These are phyloP conservation scores for Phytophthora constricta DNA, from an alignment of 352 stramenopile genomes.

Conservation along the genomic window DNA sequence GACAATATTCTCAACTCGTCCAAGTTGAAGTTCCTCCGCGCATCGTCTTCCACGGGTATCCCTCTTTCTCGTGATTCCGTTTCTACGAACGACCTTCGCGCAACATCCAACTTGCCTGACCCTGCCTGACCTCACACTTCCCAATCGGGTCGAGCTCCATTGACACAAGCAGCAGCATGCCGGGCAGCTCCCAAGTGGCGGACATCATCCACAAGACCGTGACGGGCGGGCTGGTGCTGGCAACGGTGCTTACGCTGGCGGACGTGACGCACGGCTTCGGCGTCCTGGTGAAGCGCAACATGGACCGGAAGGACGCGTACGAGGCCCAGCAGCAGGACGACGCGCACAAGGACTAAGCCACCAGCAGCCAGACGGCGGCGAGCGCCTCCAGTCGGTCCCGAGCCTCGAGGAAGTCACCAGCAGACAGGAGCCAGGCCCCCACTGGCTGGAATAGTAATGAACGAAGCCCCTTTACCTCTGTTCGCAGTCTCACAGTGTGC, in stretches of 20 bases:
- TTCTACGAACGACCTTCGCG: background rate
- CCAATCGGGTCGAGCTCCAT: conserved; percentile 19
- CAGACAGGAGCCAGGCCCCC: background rate
- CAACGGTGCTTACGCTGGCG: conserved; percentile 68
- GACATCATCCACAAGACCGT: conserved; percentile 87
- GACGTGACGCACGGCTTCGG: conserved; percentile 84
- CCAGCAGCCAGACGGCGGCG: too few relatives aligned
- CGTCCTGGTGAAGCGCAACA: conserved; percentile 83
- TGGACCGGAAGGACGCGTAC: conserved; percentile 55
- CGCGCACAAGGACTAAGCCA: conserved; percentile 36
- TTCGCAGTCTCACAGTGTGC: conserved; percentile 54
- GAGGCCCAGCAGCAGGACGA: conserved; percentile 22
- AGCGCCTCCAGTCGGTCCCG: background rate
- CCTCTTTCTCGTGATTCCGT: background rate
- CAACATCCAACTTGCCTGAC: background rate
- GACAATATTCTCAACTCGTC: background rate
- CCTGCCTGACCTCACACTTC: conserved; percentile 14
- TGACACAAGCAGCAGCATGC: conserved; percentile 21
- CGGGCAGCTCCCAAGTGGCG: conserved; percentile 42
- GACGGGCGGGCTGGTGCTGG: conserved; percentile 71
- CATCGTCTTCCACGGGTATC: too few relatives aligned
- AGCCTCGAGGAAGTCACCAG: background rate
- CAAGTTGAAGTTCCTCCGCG: background rate
- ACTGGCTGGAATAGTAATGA: conserved; percentile 27
- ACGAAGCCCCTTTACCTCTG: conserved; percentile 32